Evolutionary conservation across 495 filamentous ascomycete species (phyloP).

Genomic region (Haplographium delicatum): DNA sequence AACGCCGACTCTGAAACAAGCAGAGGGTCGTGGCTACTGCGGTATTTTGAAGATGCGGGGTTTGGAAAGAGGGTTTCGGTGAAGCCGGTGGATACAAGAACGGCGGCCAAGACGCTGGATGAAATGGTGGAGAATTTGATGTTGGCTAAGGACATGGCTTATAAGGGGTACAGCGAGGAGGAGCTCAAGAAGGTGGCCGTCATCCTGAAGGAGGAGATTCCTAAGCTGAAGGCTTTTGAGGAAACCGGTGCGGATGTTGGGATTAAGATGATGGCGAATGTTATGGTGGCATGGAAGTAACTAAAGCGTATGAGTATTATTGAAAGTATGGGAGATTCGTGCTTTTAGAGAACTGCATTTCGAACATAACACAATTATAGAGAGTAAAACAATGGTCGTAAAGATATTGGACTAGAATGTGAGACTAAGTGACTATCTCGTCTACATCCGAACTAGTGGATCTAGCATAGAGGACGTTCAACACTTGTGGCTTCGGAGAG

Average conservation of each 20-base stretch:
- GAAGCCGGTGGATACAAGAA: background rate
- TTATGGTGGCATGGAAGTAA: conserved; percentile 18
- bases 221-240: conserved; percentile 12
- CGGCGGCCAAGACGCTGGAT: conserved; percentile 13
- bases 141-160: conserved; percentile 20
- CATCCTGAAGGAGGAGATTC: conserved; percentile 10
- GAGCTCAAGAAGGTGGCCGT: conserved; percentile 8
- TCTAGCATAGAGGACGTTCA: too few relatives aligned
- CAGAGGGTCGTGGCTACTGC: conserved; percentile 1
- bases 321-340: too few relatives aligned
- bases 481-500: too few relatives aligned
- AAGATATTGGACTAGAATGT: too few relatives aligned
- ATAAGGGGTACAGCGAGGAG: conserved; percentile 16
- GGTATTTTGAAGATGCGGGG: conserved; percentile 12
- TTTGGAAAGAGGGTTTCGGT: conserved; percentile 13
- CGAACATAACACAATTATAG: too few relatives aligned
- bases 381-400: too few relatives aligned
- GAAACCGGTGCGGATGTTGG: conserved; percentile 1
- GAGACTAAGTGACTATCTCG: too few relatives aligned
- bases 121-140: conserved; percentile 20
- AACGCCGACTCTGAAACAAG: background rate
- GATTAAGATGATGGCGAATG: conserved; percentile 21
- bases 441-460: too few relatives aligned
- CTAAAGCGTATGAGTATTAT: too few relatives aligned
- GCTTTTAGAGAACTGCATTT: too few relatives aligned